Evolutionary conservation across 2,329 filamentous ascomycete species (phyloP).

Genomic region (Metarhizium robertsii): DNA sequence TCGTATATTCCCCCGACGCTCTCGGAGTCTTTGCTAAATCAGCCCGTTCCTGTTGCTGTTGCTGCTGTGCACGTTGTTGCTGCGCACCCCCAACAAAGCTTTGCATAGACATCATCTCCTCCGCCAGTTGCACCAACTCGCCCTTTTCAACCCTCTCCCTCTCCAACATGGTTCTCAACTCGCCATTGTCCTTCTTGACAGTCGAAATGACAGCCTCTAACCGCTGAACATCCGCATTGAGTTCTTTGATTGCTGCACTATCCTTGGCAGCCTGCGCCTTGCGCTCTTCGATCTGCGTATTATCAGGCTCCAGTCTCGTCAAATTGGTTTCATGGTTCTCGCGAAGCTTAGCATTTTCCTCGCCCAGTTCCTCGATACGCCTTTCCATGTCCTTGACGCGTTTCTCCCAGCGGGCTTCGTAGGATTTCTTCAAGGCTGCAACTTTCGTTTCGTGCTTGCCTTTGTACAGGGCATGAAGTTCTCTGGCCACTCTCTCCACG

Average conservation of each 20-base stretch:
- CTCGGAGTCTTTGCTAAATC: conserved; percentile 25
- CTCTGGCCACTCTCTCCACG: conserved; percentile 85
- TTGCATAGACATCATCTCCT: conserved; percentile 73
- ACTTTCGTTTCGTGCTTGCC: conserved; percentile 97
- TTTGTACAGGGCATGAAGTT: conserved; percentile 90
- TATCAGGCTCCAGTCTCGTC: conserved; percentile 44
- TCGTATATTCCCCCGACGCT: conserved; percentile 44
- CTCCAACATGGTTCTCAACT: conserved; percentile 57
- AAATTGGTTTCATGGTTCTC: conserved; percentile 56
- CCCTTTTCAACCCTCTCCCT: conserved; percentile 74
- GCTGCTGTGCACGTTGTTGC: conserved; percentile 9
- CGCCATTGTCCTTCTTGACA: conserved; percentile 60
- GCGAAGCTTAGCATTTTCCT: conserved; percentile 68
- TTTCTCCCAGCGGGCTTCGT: conserved; percentile 86
- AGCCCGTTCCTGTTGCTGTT: conserved; percentile 8
- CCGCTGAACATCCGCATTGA: conserved; percentile 66
- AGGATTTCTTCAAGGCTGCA: conserved; percentile 72
- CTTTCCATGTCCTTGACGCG: conserved; percentile 69
- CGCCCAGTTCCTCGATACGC: conserved; percentile 57
- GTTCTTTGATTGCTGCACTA: conserved; percentile 56
- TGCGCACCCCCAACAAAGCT: conserved; percentile 25
- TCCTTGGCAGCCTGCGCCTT: conserved; percentile 52
- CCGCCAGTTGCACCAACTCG: conserved; percentile 69
- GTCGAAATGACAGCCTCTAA: conserved; percentile 63
- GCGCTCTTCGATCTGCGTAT: conserved; percentile 38